Evolutionary conservation across 2,329 filamentous ascomycete species (phyloP).

Genomic region (Apiospora phragmitis): DNA sequence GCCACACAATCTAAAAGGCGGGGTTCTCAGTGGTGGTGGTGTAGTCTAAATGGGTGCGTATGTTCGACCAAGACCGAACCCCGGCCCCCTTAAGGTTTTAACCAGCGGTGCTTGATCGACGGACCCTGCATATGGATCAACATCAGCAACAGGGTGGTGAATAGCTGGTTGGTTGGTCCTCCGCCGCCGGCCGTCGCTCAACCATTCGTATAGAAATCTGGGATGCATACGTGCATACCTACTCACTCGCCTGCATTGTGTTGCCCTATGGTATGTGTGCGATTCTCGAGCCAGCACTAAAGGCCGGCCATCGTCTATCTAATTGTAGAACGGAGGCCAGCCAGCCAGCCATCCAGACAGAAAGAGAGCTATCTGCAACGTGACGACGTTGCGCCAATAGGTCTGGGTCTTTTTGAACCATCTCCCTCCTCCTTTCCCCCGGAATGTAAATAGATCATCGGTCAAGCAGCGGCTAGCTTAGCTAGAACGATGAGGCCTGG

Average conservation of each 20-base stretch:
- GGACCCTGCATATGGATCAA: slow-evolving; percentile 2
- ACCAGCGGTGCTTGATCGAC: background rate
- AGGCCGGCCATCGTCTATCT: background rate
- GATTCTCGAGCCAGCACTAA: background rate
- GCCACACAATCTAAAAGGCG: slow-evolving; percentile 6
- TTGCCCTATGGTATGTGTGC: background rate
- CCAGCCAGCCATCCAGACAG: background rate
- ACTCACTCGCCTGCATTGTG: too few relatives aligned
- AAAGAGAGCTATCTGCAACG: background rate
- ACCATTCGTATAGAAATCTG: background rate
- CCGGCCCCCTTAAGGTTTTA: background rate
- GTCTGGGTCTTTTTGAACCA: background rate
- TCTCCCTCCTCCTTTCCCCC: background rate
- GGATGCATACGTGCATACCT: background rate
- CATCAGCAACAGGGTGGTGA: background rate
- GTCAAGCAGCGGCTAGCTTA: background rate
- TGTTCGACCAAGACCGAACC: background rate
- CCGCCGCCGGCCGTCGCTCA: background rate
- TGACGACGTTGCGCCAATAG: background rate
- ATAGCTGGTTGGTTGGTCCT: background rate
- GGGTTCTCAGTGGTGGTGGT: background rate
- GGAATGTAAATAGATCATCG: background rate
- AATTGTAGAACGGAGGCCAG: background rate
- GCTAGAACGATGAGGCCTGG: background rate
- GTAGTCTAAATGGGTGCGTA: background rate